Evolutionary conservation across 805 yeast species (phyloP).

Genomic region (Wickerhamiella sorbophila): DNA sequence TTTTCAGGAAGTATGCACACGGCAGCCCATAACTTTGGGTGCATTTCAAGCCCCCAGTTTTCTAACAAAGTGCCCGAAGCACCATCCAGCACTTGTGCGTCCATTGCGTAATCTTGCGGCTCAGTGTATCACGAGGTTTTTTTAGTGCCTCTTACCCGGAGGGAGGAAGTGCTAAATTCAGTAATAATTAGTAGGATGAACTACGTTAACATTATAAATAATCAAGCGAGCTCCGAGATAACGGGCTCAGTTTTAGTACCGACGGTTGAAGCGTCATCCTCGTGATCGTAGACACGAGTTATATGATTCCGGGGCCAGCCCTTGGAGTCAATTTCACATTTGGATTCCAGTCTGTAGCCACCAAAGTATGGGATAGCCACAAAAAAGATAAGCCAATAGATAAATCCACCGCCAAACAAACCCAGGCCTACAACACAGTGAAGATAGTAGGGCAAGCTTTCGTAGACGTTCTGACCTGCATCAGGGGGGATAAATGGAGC

Average conservation of each 20-base stretch:
- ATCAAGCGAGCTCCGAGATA: neutral
- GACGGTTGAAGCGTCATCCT: neutral
- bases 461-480: slow-evolving; percentile 51
- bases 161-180: too few relatives aligned
- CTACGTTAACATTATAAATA: too few relatives aligned
- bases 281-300: neutral
- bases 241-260: neutral
- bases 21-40: slow-evolving; percentile 49
- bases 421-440: slow-evolving; percentile 79
- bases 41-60: slow-evolving; percentile 31
- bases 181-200: too few relatives aligned
- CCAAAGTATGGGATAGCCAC: slow-evolving; percentile 36
- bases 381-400: slow-evolving; percentile 57
- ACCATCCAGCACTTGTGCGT: slow-evolving; percentile 35
- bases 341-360: slow-evolving; percentile 15
- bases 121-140: neutral
- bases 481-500: slow-evolving; percentile 73
- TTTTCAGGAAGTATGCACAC: slow-evolving; percentile 30
- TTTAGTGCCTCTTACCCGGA: too few relatives aligned
- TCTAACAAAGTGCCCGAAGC: slow-evolving; percentile 55
- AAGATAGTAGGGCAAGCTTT: slow-evolving; percentile 57
- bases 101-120: neutral
- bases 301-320: slow-evolving; percentile 2
- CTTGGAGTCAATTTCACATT: slow-evolving; percentile 5
- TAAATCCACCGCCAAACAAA: slow-evolving; percentile 40